Evolutionary conservation across 345 rosid species (phyloP), one percentile per base, ranked within the genome.

Genomic region (Erodium maritimum): DNA sequence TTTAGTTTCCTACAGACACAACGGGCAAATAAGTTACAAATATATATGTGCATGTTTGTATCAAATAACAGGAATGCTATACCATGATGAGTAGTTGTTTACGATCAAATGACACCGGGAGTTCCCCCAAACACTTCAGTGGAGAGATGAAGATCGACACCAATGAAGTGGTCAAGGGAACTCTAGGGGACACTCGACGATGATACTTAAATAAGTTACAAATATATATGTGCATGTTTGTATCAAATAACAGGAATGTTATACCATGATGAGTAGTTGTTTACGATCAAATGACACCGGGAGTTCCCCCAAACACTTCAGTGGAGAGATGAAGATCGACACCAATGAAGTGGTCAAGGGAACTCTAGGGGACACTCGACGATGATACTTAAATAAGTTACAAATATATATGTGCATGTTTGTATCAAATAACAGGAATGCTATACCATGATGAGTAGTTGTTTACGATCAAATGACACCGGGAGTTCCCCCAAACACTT

Each of bases 271-370:
- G n/a, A n/a, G n/a, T n/a, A n/a, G 34, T 8, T 29, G 34, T 29
- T 3, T 13, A 11, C 4, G n/a, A 46, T 60, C 56, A 51, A 24
- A 52, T 20, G 22, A 51, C 55, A 63, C 68, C 57, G 1, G 51
- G 71, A 67, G 75, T 63, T 63, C 71, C 67, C 62, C 69, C 62
- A 67, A 71, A 71, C 75, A 63, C 60, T 67, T 67, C 71, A 67
- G 55, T 59, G 20, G 58, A 23, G 51, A 46, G 17, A 46, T 46
- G 3, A 5, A 18, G 18, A 24, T 42, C 12, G 14, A 23, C 29
- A 57, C 59, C 58, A 62, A 7, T 66, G 70, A 71, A 66, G 70
- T 62, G 61, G 21, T 62, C 64, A 20, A 29, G 48, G 52, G 64
- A 61, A 71, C 74, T 65, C 58, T 57, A 46, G 66, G 70, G 60